Evolutionary conservation across 176 grass and related monocot genomes (phyloP).

Genomic region (Eleusine indica): DNA sequence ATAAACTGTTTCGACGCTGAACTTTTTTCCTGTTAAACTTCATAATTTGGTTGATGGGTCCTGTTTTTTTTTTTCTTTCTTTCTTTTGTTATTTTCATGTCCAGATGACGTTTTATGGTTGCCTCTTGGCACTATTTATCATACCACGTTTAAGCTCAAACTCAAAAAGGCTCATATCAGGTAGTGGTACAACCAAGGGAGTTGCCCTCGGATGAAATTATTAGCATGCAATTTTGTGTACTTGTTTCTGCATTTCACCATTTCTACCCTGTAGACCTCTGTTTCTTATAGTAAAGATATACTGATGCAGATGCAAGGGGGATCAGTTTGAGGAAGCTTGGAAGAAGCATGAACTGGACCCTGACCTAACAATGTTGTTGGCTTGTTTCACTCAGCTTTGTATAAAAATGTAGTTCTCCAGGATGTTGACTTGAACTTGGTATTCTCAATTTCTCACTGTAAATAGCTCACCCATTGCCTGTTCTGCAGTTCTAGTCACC

Average conservation of each 20-base stretch:
- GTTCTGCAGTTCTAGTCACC: background rate
- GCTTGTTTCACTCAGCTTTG: conserved; percentile 53
- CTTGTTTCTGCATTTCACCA: background rate
- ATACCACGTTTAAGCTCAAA: background rate
- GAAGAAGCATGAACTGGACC: conserved; percentile 83
- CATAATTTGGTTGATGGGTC: background rate
- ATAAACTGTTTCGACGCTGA: background rate
- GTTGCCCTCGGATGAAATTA: background rate
- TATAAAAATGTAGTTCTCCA: conserved; percentile 11
- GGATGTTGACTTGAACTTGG: conserved; percentile 26
- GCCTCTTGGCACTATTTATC: background rate
- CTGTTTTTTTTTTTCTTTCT: background rate
- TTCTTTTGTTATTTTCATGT: background rate
- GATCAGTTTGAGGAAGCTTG: conserved; percentile 76
- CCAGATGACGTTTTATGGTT: background rate
- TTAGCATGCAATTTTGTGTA: background rate
- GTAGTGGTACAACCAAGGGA: background rate
- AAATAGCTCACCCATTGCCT: conserved; percentile 22
- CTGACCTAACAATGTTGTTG: conserved; percentile 62
- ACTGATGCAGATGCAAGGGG: conserved; percentile 68
- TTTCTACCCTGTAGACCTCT: background rate
- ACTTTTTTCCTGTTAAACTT: background rate
- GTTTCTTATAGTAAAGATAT: conserved; percentile 19
- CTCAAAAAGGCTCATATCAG: background rate
- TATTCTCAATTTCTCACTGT: conserved; percentile 25